Conservation (phyloP, 495 filamentous ascomycete genomes). For the Penicillium ochrochloron region DNA sequence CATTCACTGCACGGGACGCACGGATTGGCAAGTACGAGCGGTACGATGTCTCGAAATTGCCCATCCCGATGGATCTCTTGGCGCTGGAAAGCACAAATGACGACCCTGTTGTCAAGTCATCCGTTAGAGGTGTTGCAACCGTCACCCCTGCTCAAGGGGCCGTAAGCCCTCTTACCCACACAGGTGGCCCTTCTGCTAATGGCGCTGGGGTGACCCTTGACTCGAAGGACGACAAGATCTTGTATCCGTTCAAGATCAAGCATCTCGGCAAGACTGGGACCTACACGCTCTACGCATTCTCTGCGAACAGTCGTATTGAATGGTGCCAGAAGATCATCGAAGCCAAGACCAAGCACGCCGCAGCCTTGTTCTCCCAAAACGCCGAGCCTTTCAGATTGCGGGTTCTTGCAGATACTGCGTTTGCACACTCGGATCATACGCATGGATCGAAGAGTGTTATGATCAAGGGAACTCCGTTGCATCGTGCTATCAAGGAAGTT, state of each 20-base stretch:
- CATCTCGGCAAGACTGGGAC: conserved; percentile 85
- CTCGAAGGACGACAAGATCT: conserved; percentile 73
- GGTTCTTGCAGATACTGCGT: conserved; percentile 91
- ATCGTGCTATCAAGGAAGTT: conserved; percentile 87
- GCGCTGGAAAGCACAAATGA: conserved; percentile 90
- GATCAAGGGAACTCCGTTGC: conserved; percentile 88
- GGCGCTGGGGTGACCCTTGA: conserved; percentile 59
- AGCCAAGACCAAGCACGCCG: conserved; percentile 91
- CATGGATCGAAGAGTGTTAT: conserved; percentile 57
- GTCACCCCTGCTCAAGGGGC: conserved; percentile 56
- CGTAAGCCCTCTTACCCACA: conserved; percentile 62
- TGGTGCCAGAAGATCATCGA: conserved; percentile 95
- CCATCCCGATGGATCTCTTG: conserved; percentile 96
- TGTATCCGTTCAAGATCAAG: conserved; percentile 95
- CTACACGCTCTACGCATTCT: conserved; percentile 86
- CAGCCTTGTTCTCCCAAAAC: conserved; percentile 86
- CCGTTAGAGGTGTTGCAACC: conserved; percentile 72
- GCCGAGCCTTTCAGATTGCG: conserved; percentile 93
- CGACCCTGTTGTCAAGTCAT: conserved; percentile 83
- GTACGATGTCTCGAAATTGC: conserved; percentile 94
- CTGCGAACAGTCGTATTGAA: conserved; percentile 71
- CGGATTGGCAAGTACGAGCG: conserved; percentile 74
- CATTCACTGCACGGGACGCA: conserved; percentile 67
- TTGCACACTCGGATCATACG: conserved; percentile 73
- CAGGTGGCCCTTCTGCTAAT: conserved; percentile 50